Evolutionary conservation across 2,329 filamentous ascomycete species (phyloP), one percentile per base, ranked within the genome.

Genomic region (Lasiodiplodia theobromae): DNA sequence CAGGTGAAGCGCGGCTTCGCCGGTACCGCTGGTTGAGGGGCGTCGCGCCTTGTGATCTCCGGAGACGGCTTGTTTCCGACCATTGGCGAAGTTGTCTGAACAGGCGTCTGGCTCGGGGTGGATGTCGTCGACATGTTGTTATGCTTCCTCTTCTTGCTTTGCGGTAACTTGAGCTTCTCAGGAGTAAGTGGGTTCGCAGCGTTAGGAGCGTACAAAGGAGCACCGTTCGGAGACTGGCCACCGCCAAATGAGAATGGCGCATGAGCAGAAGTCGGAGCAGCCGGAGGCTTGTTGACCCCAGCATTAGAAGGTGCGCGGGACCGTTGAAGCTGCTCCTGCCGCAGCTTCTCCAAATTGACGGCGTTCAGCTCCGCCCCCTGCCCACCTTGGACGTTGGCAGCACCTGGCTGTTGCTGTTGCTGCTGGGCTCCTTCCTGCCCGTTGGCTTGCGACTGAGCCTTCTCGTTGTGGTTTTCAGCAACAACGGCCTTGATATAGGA

Each of bases 81-180:
- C 57, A 76, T 78, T 28, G 82, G 82, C 60, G 82, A 84, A 5
- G 77, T 74, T 54, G 76, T 78, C 8, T 77, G 73, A 51, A 73
- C 78, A 34, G 82, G 81, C 3, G 52, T 54, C 53, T 69, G 60
- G n/a, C 73, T 77, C 18, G 79, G 79, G n/a, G 60, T 64, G 4
- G 60, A 52, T 12, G 79, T 78, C 2, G 82, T 84, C 4, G 81
- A 81, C 1, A 75, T 77, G 52, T 80, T 77, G 68, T 79, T 83
- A 38, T 80, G 76, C 79, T 87, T 88, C 66, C 83, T 82, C 73
- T 83, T 86, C 80, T 89, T 90, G 68, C 82, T 81, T 2, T 84
- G 82, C 21, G 87, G 88, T 28, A 89, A 77, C 57, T 87, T 85
- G 57, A 90, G 81, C 71, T 88, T 86, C 63, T 87, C 85, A 12